These are phyloP conservation scores for Nicotiana obtusifolia DNA, from an alignment of 257 asterid species.

Conservation along the genomic window DNA sequence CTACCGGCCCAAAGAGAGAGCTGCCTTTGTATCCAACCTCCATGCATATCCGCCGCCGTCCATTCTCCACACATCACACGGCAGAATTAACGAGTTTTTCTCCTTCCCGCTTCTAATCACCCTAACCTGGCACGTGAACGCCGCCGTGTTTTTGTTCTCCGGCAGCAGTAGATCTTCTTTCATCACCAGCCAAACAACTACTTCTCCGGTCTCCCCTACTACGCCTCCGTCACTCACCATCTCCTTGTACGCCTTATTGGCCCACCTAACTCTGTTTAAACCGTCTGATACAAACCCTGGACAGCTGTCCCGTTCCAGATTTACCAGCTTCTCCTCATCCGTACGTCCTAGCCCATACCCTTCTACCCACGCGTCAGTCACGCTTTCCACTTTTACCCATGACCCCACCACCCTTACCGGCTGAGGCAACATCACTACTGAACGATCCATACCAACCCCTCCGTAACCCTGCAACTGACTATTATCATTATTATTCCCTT, in stretches of 20 bases:
- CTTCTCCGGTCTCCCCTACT: conserved; percentile 19
- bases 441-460: not conserved
- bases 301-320: conserved; percentile 58
- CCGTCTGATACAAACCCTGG: conserved; percentile 67
- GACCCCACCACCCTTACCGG: conserved; percentile 24
- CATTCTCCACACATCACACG: conserved; percentile 91
- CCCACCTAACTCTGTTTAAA: conserved; percentile 47
- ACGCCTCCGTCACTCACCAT: conserved; percentile 29
- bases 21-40: conserved; percentile 78
- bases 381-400: conserved; percentile 47
- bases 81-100: conserved; percentile 35
- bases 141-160: conserved; percentile 15
- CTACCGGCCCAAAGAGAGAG: conserved; percentile 50
- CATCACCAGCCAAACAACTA: conserved; percentile 38
- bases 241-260: conserved; percentile 43
- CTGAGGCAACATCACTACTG: not conserved
- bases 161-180: conserved; percentile 39
- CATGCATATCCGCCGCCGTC: conserved; percentile 83
- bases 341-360: conserved; percentile 28
- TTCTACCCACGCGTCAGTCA: conserved; percentile 42
- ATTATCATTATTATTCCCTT: conserved; percentile 1
- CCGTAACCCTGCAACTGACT: conserved; percentile 8
- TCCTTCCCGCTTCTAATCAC: conserved; percentile 49
- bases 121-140: conserved; percentile 72
- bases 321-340: conserved; percentile 44